Evolutionary conservation across 2,329 filamentous ascomycete genomes (phyloP), one percentile per base, ranked within the genome.

Genomic region (Colletotrichum endophyticum): DNA sequence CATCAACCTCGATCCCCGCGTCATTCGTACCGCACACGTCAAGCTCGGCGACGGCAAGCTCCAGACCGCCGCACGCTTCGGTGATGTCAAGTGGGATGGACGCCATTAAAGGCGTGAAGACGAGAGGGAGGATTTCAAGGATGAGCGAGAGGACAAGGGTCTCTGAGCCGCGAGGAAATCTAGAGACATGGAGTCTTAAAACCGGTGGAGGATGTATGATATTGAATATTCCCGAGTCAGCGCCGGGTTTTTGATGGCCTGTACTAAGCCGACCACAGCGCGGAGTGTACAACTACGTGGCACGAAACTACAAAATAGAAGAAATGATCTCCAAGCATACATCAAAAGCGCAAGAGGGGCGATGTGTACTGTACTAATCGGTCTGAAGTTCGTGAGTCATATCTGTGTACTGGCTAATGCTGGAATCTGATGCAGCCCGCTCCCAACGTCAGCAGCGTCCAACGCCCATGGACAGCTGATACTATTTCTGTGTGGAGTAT

Each of bases 21-120:
- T 99, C 92, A 94, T 99, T 78, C 92, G 96, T 75, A 94, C 96
- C 81, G 93, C 93, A 30, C 93, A 96, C 76, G 96, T 99, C 74
- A 98, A 96, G 89, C 89, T 99, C 79, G 96, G 96, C 59, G 89
- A 91, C 76, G 89, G 89, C 75, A 89, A 89, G 80, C 85, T 94
- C 36, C 85, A 85, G 71, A 91, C 88, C 12, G 81, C 90, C 70
- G 86, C 87, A 56, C 84, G 86, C 61, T 90, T 91, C 72, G 89
- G 89, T 2, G 82, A 84, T 27, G 84, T 91, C 8, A 84, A 87
- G 79, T 92, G 91, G 91, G 84, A 83, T 75, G 56, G 27, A 27
- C 13, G 39, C 8, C 5, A 30, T 15, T 32, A 36, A 53, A 19
- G 28, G 8, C n/a, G 13, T 13, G 34, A 59, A 59, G 22, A 59